Base-by-base conservation (phyloP, 176 grass and related monocot genomes). In the Bothriochloa decipiens region DNA sequence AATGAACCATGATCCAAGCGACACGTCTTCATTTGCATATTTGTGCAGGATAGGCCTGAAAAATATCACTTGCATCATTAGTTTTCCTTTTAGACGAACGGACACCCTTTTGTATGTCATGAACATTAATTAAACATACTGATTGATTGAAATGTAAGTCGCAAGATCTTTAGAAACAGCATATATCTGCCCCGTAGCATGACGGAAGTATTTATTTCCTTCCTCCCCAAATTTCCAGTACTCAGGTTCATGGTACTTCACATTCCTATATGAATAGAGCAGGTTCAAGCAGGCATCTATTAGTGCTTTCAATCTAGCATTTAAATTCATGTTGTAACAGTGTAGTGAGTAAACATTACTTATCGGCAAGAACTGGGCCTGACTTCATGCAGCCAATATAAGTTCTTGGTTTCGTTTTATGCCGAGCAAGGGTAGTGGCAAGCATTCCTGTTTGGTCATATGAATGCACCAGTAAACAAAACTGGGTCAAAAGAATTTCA, bases 321-420 rank as follows among this genome's bases (percentile, higher is more conserved):
- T 80, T 70, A 64, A 76, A 32, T 70, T 84, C n/a, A 70, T 65
- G 58, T 42, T 75, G 23, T 35, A 41, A 78, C 3, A 49, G 14
- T 64, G 46, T 26, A 86, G 60, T 82, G 62, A 86, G 81, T 82
- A 68, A 86, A 79, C 39, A 81, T 87, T 97, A 97, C 92, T 94
- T 97, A 69, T 97, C 89, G 42, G 89, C 91, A 17, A 99, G 96
- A 87, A 99, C 96, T 81, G 89, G 96, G 57, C 96, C 96, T 27
- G 96, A 98, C 77, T 98, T 98, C 96, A 98, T 98, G 83, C 96
- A 98, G 41, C 96, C 96, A 35, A 98, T 96, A 29, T 98, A 98
- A 15, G 96, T 95, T 89, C 96, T 94, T 33, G 93, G 96, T 88
- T 98, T 94, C 27, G 93, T 85, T 93, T 83, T 95, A 76, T 96